Percentiles rank a stretch among this genome's conserved stretches.
Conservation (phyloP, 768 basidiomycete genomes). For the Naganishia vaughanmartiniae region DNA sequence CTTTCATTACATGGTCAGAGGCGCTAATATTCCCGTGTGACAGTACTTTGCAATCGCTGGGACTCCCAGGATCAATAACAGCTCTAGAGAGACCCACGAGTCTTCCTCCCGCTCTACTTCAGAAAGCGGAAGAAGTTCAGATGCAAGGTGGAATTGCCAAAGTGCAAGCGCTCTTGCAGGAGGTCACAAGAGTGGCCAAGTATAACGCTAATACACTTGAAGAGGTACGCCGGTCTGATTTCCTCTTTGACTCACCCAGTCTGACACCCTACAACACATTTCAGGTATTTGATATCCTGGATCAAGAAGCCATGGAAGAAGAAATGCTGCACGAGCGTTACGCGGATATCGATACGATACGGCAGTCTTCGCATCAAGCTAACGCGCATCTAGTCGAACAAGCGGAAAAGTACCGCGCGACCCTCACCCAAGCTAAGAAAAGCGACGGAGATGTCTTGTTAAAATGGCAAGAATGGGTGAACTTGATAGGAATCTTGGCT, state of each 20-base stretch:
- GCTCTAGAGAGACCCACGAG: slow-evolving; percentile 82
- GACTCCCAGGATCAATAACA: slow-evolving; percentile 81
- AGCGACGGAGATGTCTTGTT: slow-evolving; percentile 73
- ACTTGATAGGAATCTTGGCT: slow-evolving; percentile 66
- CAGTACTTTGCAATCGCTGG: slow-evolving; percentile 69
- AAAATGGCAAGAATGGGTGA: slow-evolving; percentile 89
- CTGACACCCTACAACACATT: slow-evolving; percentile 17
- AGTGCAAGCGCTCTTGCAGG: slow-evolving; percentile 69
- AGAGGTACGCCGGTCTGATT: slow-evolving; percentile 60
- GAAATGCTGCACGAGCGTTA: slow-evolving; percentile 50
- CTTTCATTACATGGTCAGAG: not conserved
- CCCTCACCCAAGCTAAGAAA: slow-evolving; percentile 67
- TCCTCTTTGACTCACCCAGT: not conserved
- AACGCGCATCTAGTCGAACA: slow-evolving; percentile 71
- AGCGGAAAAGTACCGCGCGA: slow-evolving; percentile 67
- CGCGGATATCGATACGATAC: slow-evolving; percentile 48
- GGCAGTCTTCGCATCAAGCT: slow-evolving; percentile 73
- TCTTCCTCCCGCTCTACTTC: slow-evolving; percentile 79
- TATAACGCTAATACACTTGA: slow-evolving; percentile 66
- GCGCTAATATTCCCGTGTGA: not conserved
- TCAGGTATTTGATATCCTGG: slow-evolving; percentile 85
- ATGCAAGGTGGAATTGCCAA: slow-evolving; percentile 70
- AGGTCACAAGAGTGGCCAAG: slow-evolving; percentile 66
- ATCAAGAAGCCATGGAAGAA: slow-evolving; percentile 64
- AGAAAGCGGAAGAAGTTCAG: slow-evolving; percentile 80